phyloP scores from a whole-genome alignment of 768 basidiomycete species.

The Erythrobasidium yunnanense region DNA sequence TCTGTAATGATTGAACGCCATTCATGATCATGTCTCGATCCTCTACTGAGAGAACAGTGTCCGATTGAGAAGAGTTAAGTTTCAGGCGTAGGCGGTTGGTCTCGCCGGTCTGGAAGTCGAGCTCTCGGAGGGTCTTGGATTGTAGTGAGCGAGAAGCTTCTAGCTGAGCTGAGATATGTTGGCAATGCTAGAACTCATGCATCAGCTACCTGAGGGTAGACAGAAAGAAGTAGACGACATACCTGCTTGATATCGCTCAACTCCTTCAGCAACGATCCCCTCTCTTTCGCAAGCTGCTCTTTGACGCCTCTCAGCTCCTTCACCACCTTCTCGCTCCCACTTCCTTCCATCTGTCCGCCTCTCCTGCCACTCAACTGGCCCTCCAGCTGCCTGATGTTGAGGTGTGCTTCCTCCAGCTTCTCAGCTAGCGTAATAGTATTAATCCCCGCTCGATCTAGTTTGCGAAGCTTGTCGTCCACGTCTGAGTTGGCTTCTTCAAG shows the following conservation, averaged over 20 bases:
- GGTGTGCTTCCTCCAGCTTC: conserved; percentile 30
- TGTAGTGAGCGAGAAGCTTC: conserved; percentile 53
- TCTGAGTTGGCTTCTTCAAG: conserved; percentile 69
- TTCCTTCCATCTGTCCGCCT: not conserved
- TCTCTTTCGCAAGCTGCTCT: conserved; percentile 55
- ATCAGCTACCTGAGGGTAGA: conserved; percentile 39
- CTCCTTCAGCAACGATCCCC: conserved; percentile 61
- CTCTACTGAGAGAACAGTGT: conserved; percentile 42
- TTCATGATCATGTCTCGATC: conserved; percentile 56
- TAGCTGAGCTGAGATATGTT: conserved; percentile 48
- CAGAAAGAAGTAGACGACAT: conserved; percentile 23
- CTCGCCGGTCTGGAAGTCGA: conserved; percentile 60
- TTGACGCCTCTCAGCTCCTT: conserved; percentile 69
- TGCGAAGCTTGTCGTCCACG: conserved; percentile 78
- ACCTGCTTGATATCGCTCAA: conserved; percentile 62
- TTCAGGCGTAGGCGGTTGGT: conserved; percentile 35
- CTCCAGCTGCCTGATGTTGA: conserved; percentile 12
- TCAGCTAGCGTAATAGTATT: conserved; percentile 30
- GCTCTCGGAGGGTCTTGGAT: conserved; percentile 59
- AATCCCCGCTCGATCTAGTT: conserved; percentile 58
- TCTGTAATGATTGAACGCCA: conserved; percentile 58
- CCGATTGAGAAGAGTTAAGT: conserved; percentile 52
- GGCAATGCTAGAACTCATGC: conserved; percentile 41
- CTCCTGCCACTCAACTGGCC: not conserved
- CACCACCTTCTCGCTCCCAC: conserved; percentile 49